Percentiles rank a stretch among this genome's conserved stretches.
These are phyloP conservation scores for Fusarium metavorans DNA, from an alignment of 2,329 filamentous ascomycete species.

Conservation along the genomic window DNA sequence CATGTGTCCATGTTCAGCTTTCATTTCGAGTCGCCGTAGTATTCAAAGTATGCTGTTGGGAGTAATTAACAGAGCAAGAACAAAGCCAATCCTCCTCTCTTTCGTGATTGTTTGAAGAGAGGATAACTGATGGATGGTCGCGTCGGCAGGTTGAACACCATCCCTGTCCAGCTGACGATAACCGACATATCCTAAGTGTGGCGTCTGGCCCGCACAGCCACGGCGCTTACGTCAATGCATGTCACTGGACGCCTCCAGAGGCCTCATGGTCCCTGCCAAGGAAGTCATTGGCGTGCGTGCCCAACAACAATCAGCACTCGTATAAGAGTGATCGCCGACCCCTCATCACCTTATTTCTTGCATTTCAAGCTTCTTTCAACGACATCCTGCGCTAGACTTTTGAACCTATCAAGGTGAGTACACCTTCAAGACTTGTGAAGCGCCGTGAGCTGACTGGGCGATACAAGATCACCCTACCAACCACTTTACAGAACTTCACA, in stretches of 20 bases:
- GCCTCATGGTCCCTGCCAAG: conserved; percentile 43
- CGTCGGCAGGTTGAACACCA: background rate
- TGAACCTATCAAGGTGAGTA: conserved; percentile 13
- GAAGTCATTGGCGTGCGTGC: conserved; percentile 19
- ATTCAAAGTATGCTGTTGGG: background rate
- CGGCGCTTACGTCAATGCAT: conserved; percentile 38
- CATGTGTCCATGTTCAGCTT: background rate
- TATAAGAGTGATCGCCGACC: conserved; percentile 40
- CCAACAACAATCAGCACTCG: conserved; percentile 14
- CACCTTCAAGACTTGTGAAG: background rate
- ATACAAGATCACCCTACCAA: conserved; percentile 2
- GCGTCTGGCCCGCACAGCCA: conserved; percentile 32
- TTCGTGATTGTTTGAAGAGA: background rate
- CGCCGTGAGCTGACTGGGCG: conserved; percentile 6
- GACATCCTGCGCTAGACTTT: conserved; percentile 9
- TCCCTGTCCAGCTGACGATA: background rate
- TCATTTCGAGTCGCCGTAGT: background rate
- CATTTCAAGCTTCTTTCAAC: conserved; percentile 41
- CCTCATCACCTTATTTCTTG: conserved; percentile 36
- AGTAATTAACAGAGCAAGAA: background rate
- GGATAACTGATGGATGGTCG: background rate
- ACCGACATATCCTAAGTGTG: conserved; percentile 3
- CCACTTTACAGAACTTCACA: background rate
- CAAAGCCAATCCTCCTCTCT: background rate
- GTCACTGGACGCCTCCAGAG: conserved; percentile 18